Evolutionary conservation across 139 green algal genomes (phyloP).

Genomic region (Chlamydomonas schloesseri): DNA sequence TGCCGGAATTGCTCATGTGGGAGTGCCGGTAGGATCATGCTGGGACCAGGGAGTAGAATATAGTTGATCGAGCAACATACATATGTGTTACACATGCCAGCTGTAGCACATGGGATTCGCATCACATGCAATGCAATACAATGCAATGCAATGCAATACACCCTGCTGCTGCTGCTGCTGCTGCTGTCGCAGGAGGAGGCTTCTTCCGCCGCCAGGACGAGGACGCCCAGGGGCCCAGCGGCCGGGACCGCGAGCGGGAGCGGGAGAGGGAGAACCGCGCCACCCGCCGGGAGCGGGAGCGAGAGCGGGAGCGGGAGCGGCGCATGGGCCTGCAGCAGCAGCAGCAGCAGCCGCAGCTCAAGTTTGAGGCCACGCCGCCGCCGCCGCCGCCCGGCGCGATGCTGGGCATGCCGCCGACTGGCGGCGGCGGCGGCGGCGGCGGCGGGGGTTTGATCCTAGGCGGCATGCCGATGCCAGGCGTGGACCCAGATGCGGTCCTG

Average conservation of each 20-base stretch:
- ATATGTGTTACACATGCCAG: too few species aligned
- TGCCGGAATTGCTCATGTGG: too few species aligned
- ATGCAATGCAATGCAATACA: too few species aligned
- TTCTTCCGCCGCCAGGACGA: neutral
- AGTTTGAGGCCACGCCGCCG: neutral
- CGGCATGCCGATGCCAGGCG: neutral
- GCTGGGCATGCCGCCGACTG: neutral
- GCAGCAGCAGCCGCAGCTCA: neutral
- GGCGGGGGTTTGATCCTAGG: too few species aligned
- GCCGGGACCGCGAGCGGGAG: neutral
- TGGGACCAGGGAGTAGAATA: too few species aligned
- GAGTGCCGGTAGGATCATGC: too few species aligned
- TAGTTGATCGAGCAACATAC: too few species aligned
- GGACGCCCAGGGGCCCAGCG: neutral
- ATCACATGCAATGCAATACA: too few species aligned
- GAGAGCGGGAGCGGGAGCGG: constrained; percentile 3
- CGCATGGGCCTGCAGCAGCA: neutral
- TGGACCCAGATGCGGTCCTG: neutral
- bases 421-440: neutral
- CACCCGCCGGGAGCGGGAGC: neutral
- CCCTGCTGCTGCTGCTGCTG: too few species aligned
- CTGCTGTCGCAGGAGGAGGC: too few species aligned
- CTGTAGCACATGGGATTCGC: too few species aligned
- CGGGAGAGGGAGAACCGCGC: neutral
- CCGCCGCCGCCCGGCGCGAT: neutral